Conservation (phyloP, 768 basidiomycete genomes). For the Collybiopsis luxurians region DNA sequence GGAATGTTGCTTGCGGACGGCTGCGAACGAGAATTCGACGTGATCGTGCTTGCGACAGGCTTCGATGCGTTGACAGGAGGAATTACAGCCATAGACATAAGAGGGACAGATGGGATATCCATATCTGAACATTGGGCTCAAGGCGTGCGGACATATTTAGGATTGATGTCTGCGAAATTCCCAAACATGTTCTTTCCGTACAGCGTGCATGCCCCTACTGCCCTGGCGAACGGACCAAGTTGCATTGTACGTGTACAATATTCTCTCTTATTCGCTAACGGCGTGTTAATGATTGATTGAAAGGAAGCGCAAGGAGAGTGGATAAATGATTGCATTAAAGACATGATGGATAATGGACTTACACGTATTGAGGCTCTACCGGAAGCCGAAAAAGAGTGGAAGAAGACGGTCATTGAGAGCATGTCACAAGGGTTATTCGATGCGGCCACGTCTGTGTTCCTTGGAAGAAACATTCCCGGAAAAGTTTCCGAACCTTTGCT, state of each 20-base stretch:
- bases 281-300: neutral
- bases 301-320: conserved; percentile 5
- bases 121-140: conserved; percentile 21
- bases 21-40: conserved; percentile 18
- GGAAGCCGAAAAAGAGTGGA: conserved; percentile 5
- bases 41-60: conserved; percentile 20
- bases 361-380: neutral
- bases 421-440: neutral
- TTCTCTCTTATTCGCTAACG: neutral
- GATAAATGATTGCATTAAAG: conserved; percentile 2
- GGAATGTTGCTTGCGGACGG: conserved; percentile 20
- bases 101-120: conserved; percentile 13
- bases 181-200: conserved; percentile 19
- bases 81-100: conserved; percentile 21
- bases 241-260: conserved; percentile 15
- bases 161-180: conserved; percentile 17
- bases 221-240: conserved; percentile 21
- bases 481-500: neutral
- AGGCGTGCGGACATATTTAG: conserved; percentile 21
- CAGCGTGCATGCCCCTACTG: neutral
- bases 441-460: conserved; percentile 2
- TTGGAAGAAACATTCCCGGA: conserved; percentile 3
- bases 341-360: neutral
- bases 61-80: conserved; percentile 23
- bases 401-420: neutral